Evolutionary conservation across 768 basidiomycete species (phyloP), one percentile per base, ranked within the genome.

Genomic region (Mycena capillaripes): DNA sequence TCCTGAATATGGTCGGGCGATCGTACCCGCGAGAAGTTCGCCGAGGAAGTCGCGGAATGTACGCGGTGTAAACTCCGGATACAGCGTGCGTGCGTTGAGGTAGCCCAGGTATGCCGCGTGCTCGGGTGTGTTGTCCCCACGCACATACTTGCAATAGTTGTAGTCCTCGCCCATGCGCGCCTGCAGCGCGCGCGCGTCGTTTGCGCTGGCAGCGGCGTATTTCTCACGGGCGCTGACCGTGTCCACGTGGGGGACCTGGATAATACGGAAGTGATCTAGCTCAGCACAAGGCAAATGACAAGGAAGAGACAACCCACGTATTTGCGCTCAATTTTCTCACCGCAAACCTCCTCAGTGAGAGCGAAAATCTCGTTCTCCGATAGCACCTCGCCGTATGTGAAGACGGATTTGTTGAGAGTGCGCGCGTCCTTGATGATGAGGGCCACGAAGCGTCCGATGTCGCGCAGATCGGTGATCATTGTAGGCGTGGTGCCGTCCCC

Each of bases 401-500:
- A 76, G 3, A 82, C 79, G 23, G 62, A 74, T 19, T 77, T 76
- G 67, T 83, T 82, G 27, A 82, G 57, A 11, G 82, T 82, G 12
- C 81, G 74, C 36, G 75, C 71, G 60, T 83, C 82, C 16, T 72
- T 75, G 56, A 83, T 75, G 60, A 83, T 81, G 38, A 73, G 78
- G 19, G 76, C 78, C 34, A 81, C 79, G 71, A 78, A 81, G 1
- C 27, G 57, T 2, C 79, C 79, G 64, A 82, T 79, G 65, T 78
- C 75, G 32, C 76, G 52, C 16, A 76, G 48, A 58, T 79, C 72
- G 2, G 78, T 80, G 44, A 79, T 61, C 25, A 77, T 71, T 6
- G 59, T 66, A 46, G 74, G 73, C 42, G 74, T 61, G 11, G 74
- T 66, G 14, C 79, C 79, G 11, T 61, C 53, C 3, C 69, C 78